These are phyloP conservation scores for Melocanna baccifera DNA, from an alignment of 176 grass and related monocot species.

Conservation along the genomic window DNA sequence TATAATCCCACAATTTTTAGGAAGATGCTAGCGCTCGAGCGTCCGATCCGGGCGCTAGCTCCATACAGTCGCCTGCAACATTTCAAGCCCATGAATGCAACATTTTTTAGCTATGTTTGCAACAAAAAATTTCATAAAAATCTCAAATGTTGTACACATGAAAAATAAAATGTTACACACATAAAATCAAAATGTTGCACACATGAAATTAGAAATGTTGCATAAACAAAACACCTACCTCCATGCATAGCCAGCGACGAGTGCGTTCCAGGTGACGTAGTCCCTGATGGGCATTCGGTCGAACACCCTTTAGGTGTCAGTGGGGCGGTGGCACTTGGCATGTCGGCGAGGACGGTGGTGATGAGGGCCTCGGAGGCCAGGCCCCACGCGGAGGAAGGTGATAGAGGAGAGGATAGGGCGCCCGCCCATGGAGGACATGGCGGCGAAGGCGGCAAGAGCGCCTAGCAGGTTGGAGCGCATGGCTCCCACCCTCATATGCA, in stretches of 20 bases:
- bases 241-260: conserved; percentile 45
- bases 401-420: conserved; percentile 42
- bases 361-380: not conserved
- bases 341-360: conserved; percentile 13
- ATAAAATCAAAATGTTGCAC: too few relatives aligned
- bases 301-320: conserved; percentile 45
- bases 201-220: too few relatives aligned
- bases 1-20: too few relatives aligned
- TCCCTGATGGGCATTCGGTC: conserved; percentile 46
- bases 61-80: rapidly evolving
- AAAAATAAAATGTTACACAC: too few relatives aligned
- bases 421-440: conserved; percentile 27
- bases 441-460: conserved; percentile 18
- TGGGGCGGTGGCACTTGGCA: conserved; percentile 36
- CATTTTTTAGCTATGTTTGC: too few relatives aligned
- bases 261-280: conserved; percentile 53
- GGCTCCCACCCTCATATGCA: conserved; percentile 13
- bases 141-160: too few relatives aligned
- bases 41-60: too few relatives aligned
- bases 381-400: conserved; percentile 34
- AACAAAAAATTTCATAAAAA: too few relatives aligned
- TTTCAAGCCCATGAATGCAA: too few relatives aligned
- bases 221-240: not conserved
- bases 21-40: too few relatives aligned
- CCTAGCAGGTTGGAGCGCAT: conserved; percentile 14